Evolutionary conservation across 192 early-diverging fungal species (phyloP).

Genomic region (Linnemannia zychae): DNA sequence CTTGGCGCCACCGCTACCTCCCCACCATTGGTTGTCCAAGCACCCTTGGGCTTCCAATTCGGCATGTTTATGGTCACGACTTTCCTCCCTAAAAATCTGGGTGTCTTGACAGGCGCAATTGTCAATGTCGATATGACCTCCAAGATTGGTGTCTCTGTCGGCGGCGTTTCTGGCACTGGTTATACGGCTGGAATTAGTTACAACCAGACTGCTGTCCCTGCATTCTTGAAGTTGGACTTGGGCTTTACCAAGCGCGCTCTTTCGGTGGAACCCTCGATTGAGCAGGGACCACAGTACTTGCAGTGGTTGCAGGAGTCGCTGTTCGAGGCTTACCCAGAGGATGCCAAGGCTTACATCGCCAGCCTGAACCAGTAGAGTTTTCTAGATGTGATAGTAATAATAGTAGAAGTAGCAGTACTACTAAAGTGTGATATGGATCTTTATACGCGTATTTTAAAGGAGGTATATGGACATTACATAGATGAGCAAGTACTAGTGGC

Average conservation of each 20-base stretch:
- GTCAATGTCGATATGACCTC: slow-evolving; percentile 32
- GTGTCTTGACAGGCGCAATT: slow-evolving; percentile 27
- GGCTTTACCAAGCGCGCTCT: slow-evolving; percentile 17
- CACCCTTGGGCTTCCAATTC: slow-evolving; percentile 28
- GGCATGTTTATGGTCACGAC: slow-evolving; percentile 35
- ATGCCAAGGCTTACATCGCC: slow-evolving; percentile 35
- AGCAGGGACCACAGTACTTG: slow-evolving; percentile 20
- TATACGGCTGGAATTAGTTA: slow-evolving; percentile 23
- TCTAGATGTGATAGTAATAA: background rate
- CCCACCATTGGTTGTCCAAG: slow-evolving; percentile 25
- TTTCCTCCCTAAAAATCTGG: slow-evolving; percentile 35
- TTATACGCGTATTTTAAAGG: background rate
- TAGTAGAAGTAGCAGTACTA: background rate
- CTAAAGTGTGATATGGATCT: background rate
- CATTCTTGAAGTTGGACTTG: slow-evolving; percentile 41
- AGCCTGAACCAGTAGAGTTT: slow-evolving; percentile 16
- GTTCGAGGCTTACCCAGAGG: slow-evolving; percentile 37
- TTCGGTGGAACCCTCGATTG: slow-evolving; percentile 19
- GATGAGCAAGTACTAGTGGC: no score
- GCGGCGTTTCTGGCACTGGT: slow-evolving; percentile 14
- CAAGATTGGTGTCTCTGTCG: slow-evolving; percentile 26
- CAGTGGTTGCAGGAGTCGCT: slow-evolving; percentile 36
- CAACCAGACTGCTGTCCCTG: slow-evolving; percentile 33
- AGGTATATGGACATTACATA: no score
- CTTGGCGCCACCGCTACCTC: slow-evolving; percentile 15